phyloP scores from a whole-genome alignment of 495 filamentous ascomycete genomes.

The Elasticomyces elasticus region DNA sequence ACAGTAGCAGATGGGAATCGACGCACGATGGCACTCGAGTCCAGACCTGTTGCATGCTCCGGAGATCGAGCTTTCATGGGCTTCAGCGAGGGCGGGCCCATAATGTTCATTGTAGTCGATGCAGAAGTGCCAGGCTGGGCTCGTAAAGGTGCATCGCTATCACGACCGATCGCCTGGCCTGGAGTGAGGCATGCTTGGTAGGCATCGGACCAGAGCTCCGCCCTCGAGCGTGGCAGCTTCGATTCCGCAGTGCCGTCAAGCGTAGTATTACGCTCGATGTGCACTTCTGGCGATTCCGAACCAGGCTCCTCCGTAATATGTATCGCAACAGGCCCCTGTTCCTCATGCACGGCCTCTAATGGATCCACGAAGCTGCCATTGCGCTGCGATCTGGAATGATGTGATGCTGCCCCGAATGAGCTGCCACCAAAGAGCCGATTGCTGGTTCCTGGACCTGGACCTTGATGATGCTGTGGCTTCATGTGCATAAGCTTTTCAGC shows the following conservation, averaged over 20 bases:
- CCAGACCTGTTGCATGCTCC: neutral
- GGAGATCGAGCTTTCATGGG: slow-evolving; percentile 14
- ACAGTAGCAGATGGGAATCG: slow-evolving; percentile 20
- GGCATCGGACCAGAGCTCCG: slow-evolving; percentile 9
- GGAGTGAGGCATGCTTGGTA: slow-evolving; percentile 12
- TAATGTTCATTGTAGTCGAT: neutral
- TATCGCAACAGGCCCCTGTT: neutral
- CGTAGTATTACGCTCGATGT: neutral
- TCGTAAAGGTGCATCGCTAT: too few species aligned
- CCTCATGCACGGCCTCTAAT: neutral
- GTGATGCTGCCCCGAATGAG: slow-evolving; percentile 1
- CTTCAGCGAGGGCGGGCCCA: slow-evolving; percentile 14
- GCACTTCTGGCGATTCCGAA: neutral
- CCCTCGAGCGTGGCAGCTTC: slow-evolving; percentile 1
- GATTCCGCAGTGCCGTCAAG: neutral
- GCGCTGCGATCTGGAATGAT: neutral
- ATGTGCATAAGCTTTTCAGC: slow-evolving; percentile 5
- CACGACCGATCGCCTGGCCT: neutral
- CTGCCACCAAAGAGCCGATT: slow-evolving; percentile 3
- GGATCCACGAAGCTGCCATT: neutral
- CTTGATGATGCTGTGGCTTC: neutral
- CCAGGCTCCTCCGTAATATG: neutral
- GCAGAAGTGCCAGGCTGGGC: too few species aligned
- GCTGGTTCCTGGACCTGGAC: neutral
- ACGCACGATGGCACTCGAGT: slow-evolving; percentile 4